phyloP scores from a whole-genome alignment of 129 eudicot species.

The Artemisia annua region DNA sequence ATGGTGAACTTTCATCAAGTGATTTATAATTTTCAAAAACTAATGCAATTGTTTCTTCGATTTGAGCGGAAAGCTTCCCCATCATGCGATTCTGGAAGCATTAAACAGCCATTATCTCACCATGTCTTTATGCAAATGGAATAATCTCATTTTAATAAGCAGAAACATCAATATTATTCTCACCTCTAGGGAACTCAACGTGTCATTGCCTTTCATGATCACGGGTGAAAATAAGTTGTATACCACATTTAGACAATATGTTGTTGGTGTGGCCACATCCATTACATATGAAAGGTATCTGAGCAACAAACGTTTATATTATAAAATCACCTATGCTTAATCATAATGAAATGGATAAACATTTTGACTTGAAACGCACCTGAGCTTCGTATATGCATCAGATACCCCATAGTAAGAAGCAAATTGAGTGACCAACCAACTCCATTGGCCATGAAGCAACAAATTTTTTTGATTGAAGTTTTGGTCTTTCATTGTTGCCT shows the following conservation, averaged over 20 bases:
- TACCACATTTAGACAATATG: slow-evolving; percentile 72
- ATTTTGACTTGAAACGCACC: slow-evolving; percentile 36
- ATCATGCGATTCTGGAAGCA: slow-evolving; percentile 59
- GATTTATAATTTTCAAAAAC: slow-evolving; percentile 82
- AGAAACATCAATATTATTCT: slow-evolving; percentile 19
- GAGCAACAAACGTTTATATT: slow-evolving; percentile 11
- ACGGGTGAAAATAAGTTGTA: slow-evolving; percentile 70
- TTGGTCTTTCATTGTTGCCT: slow-evolving; percentile 74
- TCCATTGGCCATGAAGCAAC: slow-evolving; percentile 71
- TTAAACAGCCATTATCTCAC: neutral
- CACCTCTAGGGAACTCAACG: slow-evolving; percentile 86
- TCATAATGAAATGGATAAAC: slow-evolving; percentile 1
- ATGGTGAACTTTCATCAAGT: slow-evolving; percentile 57
- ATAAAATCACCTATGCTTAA: neutral
- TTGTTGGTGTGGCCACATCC: slow-evolving; percentile 93
- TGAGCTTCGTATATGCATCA: slow-evolving; percentile 74
- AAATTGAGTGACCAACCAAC: slow-evolving; percentile 73
- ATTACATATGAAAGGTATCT: slow-evolving; percentile 86
- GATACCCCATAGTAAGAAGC: slow-evolving; percentile 78
- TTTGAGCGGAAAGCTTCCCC: slow-evolving; percentile 57
- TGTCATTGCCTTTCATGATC: slow-evolving; percentile 40
- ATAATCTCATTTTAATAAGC: neutral
- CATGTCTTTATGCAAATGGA: neutral
- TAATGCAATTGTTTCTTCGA: slow-evolving; percentile 55
- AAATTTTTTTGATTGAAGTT: slow-evolving; percentile 61